Conservation (phyloP, 1,139 yeast genomes). For the Yarrowia galli region DNA sequence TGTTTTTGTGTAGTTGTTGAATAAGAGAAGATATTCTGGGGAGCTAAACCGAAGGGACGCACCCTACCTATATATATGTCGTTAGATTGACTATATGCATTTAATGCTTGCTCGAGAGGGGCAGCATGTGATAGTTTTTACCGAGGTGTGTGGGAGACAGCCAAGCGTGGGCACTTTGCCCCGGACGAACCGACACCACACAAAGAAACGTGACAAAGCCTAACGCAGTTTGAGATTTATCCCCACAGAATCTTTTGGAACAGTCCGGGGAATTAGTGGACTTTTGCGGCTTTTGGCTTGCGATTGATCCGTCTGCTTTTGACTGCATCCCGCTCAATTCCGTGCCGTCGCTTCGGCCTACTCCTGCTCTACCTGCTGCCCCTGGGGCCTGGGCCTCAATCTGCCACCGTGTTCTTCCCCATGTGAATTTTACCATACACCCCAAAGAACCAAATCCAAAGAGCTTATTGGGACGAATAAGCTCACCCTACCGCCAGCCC, state of each 20-base stretch:
- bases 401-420: slow-evolving; percentile 37
- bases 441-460: slow-evolving; percentile 33
- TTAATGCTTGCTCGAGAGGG: slow-evolving; percentile 37
- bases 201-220: slow-evolving; percentile 38
- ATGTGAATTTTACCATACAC: slow-evolving; percentile 34
- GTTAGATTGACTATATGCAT: slow-evolving; percentile 29
- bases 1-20: slow-evolving; percentile 18
- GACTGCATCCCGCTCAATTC: neutral
- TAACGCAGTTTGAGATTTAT: slow-evolving; percentile 25
- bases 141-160: slow-evolving; percentile 38
- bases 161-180: slow-evolving; percentile 30
- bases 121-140: slow-evolving; percentile 39
- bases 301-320: neutral
- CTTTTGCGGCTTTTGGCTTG: neutral
- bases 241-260: slow-evolving; percentile 31
- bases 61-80: slow-evolving; percentile 32
- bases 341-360: neutral
- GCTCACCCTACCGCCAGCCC: slow-evolving; percentile 25
- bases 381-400: neutral
- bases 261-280: slow-evolving; percentile 25
- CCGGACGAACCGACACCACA: slow-evolving; percentile 38
- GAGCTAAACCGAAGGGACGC: slow-evolving; percentile 15
- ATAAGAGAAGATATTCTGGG: slow-evolving; percentile 13
- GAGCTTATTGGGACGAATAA: slow-evolving; percentile 8
- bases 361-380: neutral